A percentile compares a stretch with the other conserved stretches of the same genome.
Conservation (phyloP, 2,329 filamentous ascomycete genomes). For the Penicillium decumbens region DNA sequence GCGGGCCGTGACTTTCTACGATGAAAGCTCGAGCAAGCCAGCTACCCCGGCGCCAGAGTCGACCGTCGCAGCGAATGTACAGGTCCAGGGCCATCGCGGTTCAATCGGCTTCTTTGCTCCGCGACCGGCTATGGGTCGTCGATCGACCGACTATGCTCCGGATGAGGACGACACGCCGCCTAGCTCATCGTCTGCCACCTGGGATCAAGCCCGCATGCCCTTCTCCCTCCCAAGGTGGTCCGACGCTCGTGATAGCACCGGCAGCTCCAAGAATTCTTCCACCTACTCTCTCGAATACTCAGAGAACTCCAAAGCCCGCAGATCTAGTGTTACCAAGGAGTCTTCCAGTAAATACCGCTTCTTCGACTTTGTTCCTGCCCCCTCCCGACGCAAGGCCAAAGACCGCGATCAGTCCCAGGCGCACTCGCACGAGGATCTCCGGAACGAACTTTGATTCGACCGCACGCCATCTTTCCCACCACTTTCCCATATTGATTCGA, state of each 20-base stretch:
- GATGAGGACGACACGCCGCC: constrained; percentile 46
- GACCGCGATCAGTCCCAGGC: constrained; percentile 36
- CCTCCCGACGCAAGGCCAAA: constrained; percentile 41
- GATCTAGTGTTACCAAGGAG: constrained; percentile 39
- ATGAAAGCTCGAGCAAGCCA: constrained; percentile 38
- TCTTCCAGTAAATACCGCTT: constrained; percentile 41
- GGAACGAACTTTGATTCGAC: constrained; percentile 28
- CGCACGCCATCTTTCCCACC: constrained; percentile 2
- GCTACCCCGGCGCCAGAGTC: constrained; percentile 36
- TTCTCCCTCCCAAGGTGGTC: constrained; percentile 40
- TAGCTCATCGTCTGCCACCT: constrained; percentile 42
- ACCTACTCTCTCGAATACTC: constrained; percentile 43
- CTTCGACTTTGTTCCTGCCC: constrained; percentile 43
- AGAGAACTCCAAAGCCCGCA: constrained; percentile 34
- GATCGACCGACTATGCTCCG: constrained; percentile 36
- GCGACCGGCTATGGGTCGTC: constrained; percentile 36
- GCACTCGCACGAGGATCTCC: constrained; percentile 33
- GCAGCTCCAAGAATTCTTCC: constrained; percentile 46
- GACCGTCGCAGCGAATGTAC: constrained; percentile 14
- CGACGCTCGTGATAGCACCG: constrained; percentile 40
- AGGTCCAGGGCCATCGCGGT: constrained; percentile 35
- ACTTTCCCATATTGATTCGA: constrained; percentile 14
- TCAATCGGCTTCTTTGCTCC: constrained; percentile 41
- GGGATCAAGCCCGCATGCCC: constrained; percentile 41
- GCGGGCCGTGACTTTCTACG: constrained; percentile 39